phyloP scores from a whole-genome alignment of 2,329 filamentous ascomycete species.

The Pseudopyrenochaeta lycopersici region DNA sequence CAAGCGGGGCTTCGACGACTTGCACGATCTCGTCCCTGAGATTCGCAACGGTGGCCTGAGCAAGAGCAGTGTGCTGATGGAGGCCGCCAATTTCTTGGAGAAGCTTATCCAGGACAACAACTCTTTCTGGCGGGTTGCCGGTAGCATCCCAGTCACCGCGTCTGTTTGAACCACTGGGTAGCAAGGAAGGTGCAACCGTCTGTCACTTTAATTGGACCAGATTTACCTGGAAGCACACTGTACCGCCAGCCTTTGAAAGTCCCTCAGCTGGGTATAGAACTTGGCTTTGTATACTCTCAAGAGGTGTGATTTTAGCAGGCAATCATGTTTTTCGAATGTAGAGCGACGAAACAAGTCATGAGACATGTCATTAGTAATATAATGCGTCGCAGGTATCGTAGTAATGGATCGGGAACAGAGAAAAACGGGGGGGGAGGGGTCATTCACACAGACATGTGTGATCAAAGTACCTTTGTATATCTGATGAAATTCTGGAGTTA shows the following conservation, averaged over 20 bases:
- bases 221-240: too few relatives aligned
- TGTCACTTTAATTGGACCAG: neutral
- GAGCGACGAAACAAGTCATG: too few relatives aligned
- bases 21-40: constrained; percentile 79
- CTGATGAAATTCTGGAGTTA: neutral
- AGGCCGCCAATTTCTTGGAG: constrained; percentile 82
- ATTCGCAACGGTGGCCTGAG: constrained; percentile 78
- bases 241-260: too few relatives aligned
- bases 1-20: constrained; percentile 81
- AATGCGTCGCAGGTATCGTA: neutral
- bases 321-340: too few relatives aligned
- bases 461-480: neutral
- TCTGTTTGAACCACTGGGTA: neutral
- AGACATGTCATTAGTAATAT: too few relatives aligned
- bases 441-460: neutral
- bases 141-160: neutral
- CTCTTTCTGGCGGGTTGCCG: constrained; percentile 12
- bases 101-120: constrained; percentile 73
- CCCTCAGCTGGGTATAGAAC: too few relatives aligned
- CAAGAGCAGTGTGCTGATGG: constrained; percentile 80
- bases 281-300: too few relatives aligned
- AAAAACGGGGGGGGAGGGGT: too few relatives aligned
- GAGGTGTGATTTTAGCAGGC: too few relatives aligned
- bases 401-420: neutral
- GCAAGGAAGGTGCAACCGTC: neutral